Conservation (phyloP, 2,329 filamentous ascomycete species). For the Colletotrichum paranaense region DNA sequence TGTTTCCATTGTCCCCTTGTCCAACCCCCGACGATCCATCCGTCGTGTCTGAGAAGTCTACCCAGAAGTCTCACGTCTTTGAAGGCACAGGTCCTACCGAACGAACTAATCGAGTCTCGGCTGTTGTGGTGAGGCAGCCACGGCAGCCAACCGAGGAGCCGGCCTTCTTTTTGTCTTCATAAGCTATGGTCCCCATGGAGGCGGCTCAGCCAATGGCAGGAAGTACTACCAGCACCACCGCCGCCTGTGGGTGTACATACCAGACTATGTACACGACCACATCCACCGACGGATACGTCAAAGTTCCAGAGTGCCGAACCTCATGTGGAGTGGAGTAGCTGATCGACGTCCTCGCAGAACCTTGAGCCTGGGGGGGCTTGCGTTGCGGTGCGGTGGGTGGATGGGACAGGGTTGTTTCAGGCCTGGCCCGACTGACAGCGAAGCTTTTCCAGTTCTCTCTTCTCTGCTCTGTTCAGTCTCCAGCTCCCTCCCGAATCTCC, state of each 20-base stretch:
- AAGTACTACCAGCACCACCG: not conserved
- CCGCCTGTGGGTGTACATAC: not conserved
- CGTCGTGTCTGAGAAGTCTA: not conserved
- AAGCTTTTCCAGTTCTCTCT: slow-evolving; percentile 24
- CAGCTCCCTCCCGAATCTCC: not conserved
- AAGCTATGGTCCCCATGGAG: not conserved
- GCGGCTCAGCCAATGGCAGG: not conserved
- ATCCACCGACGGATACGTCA: not conserved
- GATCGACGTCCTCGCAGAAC: slow-evolving; percentile 32
- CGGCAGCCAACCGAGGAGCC: not conserved
- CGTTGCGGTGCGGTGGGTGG: not conserved
- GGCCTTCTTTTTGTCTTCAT: not conserved
- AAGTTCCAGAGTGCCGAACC: slow-evolving; percentile 19
- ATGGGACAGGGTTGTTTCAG: slow-evolving; percentile 35
- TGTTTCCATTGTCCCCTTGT: not conserved
- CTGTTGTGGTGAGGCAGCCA: not conserved
- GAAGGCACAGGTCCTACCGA: not conserved
- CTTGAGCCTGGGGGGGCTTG: not conserved
- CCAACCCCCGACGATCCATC: not conserved
- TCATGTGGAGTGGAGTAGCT: slow-evolving; percentile 30
- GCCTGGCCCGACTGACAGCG: slow-evolving; percentile 15
- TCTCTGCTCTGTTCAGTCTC: too few species aligned
- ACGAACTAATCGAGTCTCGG: not conserved
- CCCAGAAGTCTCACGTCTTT: not conserved
- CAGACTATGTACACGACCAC: too few species aligned